These are phyloP conservation scores for Lyophyllum atratum DNA, from an alignment of 768 basidiomycete species.

Conservation along the genomic window DNA sequence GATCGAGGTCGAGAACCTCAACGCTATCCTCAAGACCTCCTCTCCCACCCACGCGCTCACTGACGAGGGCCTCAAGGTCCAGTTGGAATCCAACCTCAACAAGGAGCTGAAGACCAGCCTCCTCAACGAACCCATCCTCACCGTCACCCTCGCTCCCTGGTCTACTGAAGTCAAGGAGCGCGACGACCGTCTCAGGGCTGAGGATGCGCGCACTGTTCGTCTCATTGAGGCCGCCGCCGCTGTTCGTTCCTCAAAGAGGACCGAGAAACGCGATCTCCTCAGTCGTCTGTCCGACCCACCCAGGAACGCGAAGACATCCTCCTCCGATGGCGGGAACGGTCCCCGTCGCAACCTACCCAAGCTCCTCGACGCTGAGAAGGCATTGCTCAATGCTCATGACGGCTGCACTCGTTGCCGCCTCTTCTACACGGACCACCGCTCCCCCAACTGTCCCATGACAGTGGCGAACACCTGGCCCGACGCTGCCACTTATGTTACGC, in stretches of 20 bases:
- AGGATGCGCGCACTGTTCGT: background rate
- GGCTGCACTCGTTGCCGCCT: conserved; percentile 18
- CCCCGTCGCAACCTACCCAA: conserved; percentile 4
- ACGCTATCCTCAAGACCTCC: conserved; percentile 14
- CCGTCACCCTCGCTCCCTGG: background rate
- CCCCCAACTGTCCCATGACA: background rate
- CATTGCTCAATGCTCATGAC: conserved; percentile 12
- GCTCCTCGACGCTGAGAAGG: conserved; percentile 6
- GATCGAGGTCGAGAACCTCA: conserved; percentile 20
- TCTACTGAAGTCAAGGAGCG: conserved; percentile 2
- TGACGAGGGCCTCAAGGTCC: conserved; percentile 2
- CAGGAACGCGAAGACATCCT: background rate
- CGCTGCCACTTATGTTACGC: background rate
- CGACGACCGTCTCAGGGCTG: background rate
- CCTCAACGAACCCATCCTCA: background rate
- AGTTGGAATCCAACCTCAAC: conserved; percentile 13
- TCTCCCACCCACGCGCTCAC: conserved; percentile 6
- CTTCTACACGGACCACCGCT: conserved; percentile 14
- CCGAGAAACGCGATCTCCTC: background rate
- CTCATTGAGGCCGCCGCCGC: background rate
- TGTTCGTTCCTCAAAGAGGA: background rate
- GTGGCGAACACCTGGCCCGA: background rate
- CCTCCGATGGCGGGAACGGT: background rate
- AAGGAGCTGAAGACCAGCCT: conserved; percentile 2
- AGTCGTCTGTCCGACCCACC: background rate